Evolutionary conservation across 2,329 filamentous ascomycete species (phyloP).

Genomic region (Aspergillus costaricaensis): DNA sequence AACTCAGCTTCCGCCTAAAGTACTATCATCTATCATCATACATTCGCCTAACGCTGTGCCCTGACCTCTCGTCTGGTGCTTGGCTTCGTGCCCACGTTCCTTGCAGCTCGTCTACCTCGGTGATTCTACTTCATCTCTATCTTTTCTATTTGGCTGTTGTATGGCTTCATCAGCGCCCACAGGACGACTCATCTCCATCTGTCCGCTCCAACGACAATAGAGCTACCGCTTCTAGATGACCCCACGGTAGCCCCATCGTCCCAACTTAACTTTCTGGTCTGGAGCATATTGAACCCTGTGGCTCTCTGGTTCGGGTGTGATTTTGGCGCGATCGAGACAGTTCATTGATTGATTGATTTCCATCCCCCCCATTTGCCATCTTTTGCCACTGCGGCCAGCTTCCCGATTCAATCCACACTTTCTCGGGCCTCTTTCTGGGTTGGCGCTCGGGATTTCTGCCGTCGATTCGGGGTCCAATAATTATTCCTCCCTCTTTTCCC

Average conservation of each 20-base stretch:
- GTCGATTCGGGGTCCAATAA: slow-evolving; percentile 7
- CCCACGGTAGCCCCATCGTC: slow-evolving; percentile 11
- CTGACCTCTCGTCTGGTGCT: neutral
- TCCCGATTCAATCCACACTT: slow-evolving; percentile 1
- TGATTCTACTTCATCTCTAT: neutral
- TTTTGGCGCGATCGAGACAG: slow-evolving; percentile 5
- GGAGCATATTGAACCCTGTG: neutral
- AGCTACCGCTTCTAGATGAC: slow-evolving; percentile 14
- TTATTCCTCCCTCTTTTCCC: neutral
- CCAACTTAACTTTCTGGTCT: slow-evolving; percentile 18
- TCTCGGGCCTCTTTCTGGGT: neutral
- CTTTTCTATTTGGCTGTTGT: neutral
- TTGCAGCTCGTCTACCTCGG: slow-evolving; percentile 3
- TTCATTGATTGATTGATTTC: neutral
- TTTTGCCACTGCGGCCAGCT: slow-evolving; percentile 9
- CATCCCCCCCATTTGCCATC: neutral
- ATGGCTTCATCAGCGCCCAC: slow-evolving; percentile 19
- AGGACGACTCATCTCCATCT: slow-evolving; percentile 7
- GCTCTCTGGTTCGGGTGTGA: neutral
- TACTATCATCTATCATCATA: neutral
- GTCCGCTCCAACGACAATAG: slow-evolving; percentile 12
- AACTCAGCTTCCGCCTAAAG: too few species aligned
- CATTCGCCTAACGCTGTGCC: neutral
- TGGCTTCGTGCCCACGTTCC: neutral
- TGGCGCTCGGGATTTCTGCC: slow-evolving; percentile 9